Conservation (phyloP, 1,284 basidiomycete genomes). For the Papiliotrema flavescens region DNA sequence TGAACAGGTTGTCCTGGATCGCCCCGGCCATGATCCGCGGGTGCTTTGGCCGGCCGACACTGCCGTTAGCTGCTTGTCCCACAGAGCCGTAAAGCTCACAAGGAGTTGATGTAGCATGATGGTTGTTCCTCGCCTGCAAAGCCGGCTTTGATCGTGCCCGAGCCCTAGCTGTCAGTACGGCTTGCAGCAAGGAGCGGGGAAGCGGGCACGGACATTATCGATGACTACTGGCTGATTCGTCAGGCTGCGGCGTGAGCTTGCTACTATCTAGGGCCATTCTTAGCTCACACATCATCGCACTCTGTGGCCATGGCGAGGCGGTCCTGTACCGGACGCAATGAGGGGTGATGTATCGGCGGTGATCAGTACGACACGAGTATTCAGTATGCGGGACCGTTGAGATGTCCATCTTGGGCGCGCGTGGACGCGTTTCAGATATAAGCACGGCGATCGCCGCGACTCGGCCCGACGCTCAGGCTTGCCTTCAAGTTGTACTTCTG, state of each 20-base stretch:
- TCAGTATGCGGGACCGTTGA: not conserved
- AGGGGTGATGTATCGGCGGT: not conserved
- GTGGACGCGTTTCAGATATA: no score
- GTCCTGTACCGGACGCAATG: not conserved
- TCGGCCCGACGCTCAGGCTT: no score
- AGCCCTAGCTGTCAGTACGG: slow-evolving; percentile 60
- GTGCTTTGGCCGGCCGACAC: slow-evolving; percentile 93
- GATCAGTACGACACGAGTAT: not conserved
- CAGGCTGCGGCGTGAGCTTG: slow-evolving; percentile 24
- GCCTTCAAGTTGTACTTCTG: no score
- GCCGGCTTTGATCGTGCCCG: slow-evolving; percentile 94
- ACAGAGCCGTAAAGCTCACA: slow-evolving; percentile 59
- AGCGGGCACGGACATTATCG: slow-evolving; percentile 70
- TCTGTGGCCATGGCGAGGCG: slow-evolving; percentile 5
- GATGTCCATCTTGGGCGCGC: not conserved
- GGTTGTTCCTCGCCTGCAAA: slow-evolving; percentile 98
- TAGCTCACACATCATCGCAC: slow-evolving; percentile 8
- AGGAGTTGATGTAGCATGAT: slow-evolving; percentile 96
- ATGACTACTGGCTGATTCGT: slow-evolving; percentile 67
- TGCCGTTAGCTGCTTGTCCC: slow-evolving; percentile 40
- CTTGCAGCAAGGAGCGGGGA: not conserved
- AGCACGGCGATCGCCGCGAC: no score
- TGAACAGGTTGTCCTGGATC: slow-evolving; percentile 69
- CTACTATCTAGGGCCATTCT: not conserved
- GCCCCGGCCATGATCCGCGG: slow-evolving; percentile 89